These are phyloP conservation scores for Corylus americana DNA, from an alignment of 306 rosid species.

Conservation along the genomic window DNA sequence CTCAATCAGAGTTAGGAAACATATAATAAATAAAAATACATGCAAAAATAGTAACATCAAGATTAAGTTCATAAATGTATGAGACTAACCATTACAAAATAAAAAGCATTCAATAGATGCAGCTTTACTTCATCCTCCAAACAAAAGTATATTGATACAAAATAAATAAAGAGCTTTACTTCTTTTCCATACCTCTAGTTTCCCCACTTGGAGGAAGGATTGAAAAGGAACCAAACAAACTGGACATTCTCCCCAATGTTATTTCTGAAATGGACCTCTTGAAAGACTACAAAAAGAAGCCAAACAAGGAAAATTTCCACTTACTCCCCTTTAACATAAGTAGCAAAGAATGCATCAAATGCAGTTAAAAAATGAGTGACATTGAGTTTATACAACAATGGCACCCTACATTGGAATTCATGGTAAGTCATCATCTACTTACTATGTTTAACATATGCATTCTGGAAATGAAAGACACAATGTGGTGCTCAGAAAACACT, in stretches of 20 bases:
- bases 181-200: slow-evolving; percentile 55
- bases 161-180: background rate
- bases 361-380: slow-evolving; percentile 17
- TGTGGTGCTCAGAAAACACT: background rate
- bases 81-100: slow-evolving; percentile 9
- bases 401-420: slow-evolving; percentile 3
- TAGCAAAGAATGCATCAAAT: slow-evolving; percentile 7
- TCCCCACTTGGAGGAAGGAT: slow-evolving; percentile 57
- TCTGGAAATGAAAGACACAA: background rate
- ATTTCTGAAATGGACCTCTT: slow-evolving; percentile 74
- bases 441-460: background rate
- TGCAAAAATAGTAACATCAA: background rate
- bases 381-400: background rate
- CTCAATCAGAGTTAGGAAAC: slow-evolving; percentile 15
- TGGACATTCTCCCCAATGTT: slow-evolving; percentile 67
- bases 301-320: slow-evolving; percentile 30
- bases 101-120: background rate
- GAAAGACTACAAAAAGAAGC: slow-evolving; percentile 46
- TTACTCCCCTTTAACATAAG: background rate
- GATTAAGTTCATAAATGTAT: slow-evolving; percentile 1
- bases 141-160: background rate
- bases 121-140: background rate
- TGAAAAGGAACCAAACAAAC: slow-evolving; percentile 65
- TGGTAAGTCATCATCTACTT: slow-evolving; percentile 2
- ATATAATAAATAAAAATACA: slow-evolving; percentile 1